These are phyloP conservation scores for Globisporangium abappressorium DNA, from an alignment of 352 stramenopile species.

Conservation along the genomic window DNA sequence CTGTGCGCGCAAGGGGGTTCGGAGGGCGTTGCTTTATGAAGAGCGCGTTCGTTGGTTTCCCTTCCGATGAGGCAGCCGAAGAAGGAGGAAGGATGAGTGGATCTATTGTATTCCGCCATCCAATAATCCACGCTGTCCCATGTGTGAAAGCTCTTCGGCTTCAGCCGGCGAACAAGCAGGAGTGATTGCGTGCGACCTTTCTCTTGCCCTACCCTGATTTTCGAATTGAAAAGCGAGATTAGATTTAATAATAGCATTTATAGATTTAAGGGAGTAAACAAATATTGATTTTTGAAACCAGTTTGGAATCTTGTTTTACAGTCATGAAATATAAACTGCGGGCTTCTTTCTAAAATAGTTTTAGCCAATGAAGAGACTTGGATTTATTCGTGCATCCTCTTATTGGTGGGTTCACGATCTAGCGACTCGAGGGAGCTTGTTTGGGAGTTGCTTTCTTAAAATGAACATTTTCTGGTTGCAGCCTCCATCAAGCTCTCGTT, in stretches of 20 bases:
- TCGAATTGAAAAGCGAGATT: neutral
- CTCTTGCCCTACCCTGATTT: constrained; percentile 1
- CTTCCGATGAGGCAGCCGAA: neutral
- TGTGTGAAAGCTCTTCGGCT: neutral
- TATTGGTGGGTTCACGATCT: neutral
- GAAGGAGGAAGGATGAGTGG: neutral
- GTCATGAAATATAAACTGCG: neutral
- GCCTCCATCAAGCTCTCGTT: too few species aligned
- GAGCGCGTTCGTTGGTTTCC: neutral
- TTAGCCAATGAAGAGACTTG: neutral
- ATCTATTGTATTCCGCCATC: neutral
- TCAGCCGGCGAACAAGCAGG: neutral
- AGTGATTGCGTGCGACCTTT: constrained; percentile 2
- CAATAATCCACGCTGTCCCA: neutral
- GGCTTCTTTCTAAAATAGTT: neutral
- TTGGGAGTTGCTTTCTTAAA: too few species aligned
- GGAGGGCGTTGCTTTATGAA: neutral
- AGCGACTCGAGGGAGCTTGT: too few species aligned
- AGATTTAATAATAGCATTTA: neutral
- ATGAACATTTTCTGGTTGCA: too few species aligned
- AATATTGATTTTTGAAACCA: neutral
- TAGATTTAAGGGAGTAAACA: neutral
- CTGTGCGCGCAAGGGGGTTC: neutral
- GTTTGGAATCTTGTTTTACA: neutral
- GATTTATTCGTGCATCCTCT: neutral